Evolutionary conservation across 495 filamentous ascomycete species (phyloP), one percentile per base, ranked within the genome.

Genomic region (Penicillium manginii): DNA sequence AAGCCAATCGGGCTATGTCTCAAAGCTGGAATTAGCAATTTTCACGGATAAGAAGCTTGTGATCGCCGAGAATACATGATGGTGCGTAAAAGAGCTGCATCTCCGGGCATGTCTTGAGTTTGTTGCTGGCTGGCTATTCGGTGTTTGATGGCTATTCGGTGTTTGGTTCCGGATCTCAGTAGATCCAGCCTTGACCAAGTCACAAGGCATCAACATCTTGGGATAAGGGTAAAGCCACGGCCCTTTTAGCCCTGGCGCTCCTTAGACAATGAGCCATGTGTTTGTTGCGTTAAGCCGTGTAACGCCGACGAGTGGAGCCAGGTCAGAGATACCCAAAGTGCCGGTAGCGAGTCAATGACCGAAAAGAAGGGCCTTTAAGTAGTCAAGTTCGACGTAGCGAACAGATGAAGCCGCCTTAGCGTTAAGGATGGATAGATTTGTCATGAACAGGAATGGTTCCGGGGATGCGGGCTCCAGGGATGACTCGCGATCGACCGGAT

Each of bases 401-500:
- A 35, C 35, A 29, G 26, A 33, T 31, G 6, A 47, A 19, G 45
- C 31, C 23, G 40, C 26, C 7, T n/a, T 58, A 19, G 40, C 15
- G 40, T n/a, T 58, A 58, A 37, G 47, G 55, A 32, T 35, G 21
- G 14, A 17, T 22, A 35, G 17, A 52, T 58, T 58, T 52, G 50
- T 50, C 50, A 60, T 54, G 43, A 31, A 50, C 32, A 23, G 22
- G 42, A n/a, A n/a, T 19, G 21, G 22, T 26, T 42, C 42, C 40
- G 56, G 22, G 50, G 43, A 19, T 47, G 43, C 49, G 50, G 50
- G 50, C 57, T 19, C 57, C 22, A 15, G 48, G 26, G 51, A 40
- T 26, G 29, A 59, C 57, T 48, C 45, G 50, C 50, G 58, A 60
- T 60, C 58, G 58, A 60, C 58, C 45, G 21, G 52, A 45, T 26